Percentiles rank a stretch among this genome's conserved stretches.
Conservation (phyloP, 2,329 filamentous ascomycete genomes). For the Rhynchosporium secalis region DNA sequence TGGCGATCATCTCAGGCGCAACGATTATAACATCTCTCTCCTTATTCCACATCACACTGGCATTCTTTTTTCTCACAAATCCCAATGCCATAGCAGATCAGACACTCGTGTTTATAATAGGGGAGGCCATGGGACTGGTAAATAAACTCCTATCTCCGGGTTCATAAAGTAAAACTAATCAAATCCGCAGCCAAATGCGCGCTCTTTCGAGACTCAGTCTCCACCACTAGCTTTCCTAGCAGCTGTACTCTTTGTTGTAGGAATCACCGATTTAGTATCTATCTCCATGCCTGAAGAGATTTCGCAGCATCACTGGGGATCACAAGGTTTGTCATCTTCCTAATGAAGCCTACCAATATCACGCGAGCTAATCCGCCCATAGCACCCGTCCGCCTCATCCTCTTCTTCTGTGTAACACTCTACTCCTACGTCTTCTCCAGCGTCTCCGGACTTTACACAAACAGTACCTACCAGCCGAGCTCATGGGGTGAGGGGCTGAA, state of each 20-base stretch:
- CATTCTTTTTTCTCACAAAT: slow-evolving; percentile 77
- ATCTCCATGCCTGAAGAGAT: slow-evolving; percentile 70
- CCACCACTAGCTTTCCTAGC: slow-evolving; percentile 75
- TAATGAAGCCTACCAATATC: slow-evolving; percentile 26
- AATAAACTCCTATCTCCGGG: neutral
- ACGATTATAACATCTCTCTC: slow-evolving; percentile 80
- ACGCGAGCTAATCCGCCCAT: slow-evolving; percentile 26
- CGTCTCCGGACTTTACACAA: slow-evolving; percentile 50
- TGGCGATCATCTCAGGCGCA: slow-evolving; percentile 79
- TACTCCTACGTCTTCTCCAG: slow-evolving; percentile 65
- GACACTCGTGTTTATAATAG: slow-evolving; percentile 76
- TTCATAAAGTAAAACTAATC: slow-evolving; percentile 7
- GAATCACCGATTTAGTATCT: slow-evolving; percentile 63
- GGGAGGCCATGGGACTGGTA: slow-evolving; percentile 82
- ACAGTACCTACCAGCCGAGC: slow-evolving; percentile 44
- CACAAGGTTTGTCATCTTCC: slow-evolving; percentile 56
- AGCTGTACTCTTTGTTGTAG: slow-evolving; percentile 62
- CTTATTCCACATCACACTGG: slow-evolving; percentile 81
- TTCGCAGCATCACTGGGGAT: slow-evolving; percentile 60
- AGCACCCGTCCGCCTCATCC: slow-evolving; percentile 63
- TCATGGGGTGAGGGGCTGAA: slow-evolving; percentile 67
- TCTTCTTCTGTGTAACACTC: slow-evolving; percentile 60
- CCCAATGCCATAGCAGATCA: slow-evolving; percentile 75
- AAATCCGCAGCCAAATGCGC: slow-evolving; percentile 57
- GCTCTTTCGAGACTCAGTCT: slow-evolving; percentile 66